Base-by-base conservation (phyloP, 2,329 filamentous ascomycete species). In the Botrytis fragariae region DNA sequence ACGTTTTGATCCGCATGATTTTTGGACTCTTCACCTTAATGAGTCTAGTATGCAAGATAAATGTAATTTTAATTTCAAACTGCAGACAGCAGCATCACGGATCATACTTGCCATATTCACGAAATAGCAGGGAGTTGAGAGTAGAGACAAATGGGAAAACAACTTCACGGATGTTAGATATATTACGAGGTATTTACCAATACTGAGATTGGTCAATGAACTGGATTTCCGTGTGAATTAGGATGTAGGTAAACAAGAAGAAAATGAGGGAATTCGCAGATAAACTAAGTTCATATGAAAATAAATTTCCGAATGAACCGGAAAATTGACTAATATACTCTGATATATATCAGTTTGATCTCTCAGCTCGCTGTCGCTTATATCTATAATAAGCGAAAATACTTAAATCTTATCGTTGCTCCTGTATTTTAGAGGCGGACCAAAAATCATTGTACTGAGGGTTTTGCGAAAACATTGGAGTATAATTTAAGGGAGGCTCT, bases 141-240 rank as follows among this genome's bases (percentile, higher is more conserved):
- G n/a, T n/a, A 54, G 48, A n/a, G 25, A 25, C 5, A 54, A 54
- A 54, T 5, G 0, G 12, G 25, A 25, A 54, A n/a, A 16, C 4
- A 16, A n/a, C 5, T 16, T 54, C 6, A 54, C 5, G 25, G 9
- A 51, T n/a, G 2, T 54, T 5, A 51, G 5, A n/a, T 54, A 7
- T 7, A 1, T 16, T n/a, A 54, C 5, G 5, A 5, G 0, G 12
- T 16, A 1, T 0, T n/a, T 0, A 9, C 8, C 4, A 16, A 6
- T 6, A 0, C 25, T n/a, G 0, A 12, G 12, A 14, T n/a, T 51
- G 5, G 3, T 51, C 7, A 16, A 51, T 3, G 25, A n/a, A n/a
- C 1, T 51, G 45, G 1, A 6, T 7, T n/a, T n/a, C 0, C 48
- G 12, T n/a, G n/a, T 14, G n/a, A 16, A n/a, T 4, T 48, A 8